Percentiles rank a stretch among this genome's conserved stretches.
Evolutionary conservation across 1,139 yeast species (phyloP).

Genomic region (Lodderomyces margitis): DNA sequence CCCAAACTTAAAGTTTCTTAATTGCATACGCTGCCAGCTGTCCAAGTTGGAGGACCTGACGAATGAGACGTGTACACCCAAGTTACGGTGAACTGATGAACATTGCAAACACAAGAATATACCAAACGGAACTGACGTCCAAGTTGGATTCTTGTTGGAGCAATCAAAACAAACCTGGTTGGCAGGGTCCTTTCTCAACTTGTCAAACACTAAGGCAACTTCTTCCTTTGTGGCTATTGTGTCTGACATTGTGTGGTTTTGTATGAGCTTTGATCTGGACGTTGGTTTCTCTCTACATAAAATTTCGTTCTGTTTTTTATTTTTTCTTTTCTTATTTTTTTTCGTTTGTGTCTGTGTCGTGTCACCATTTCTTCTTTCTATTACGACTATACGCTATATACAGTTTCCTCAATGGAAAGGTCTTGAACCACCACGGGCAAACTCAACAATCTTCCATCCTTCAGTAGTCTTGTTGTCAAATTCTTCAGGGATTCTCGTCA

Average conservation of each 20-base stretch:
- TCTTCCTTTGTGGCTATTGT: slow-evolving; percentile 63
- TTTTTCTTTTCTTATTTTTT: slow-evolving; percentile 1
- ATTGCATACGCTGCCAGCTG: slow-evolving; percentile 82
- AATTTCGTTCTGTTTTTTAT: too few relatives aligned
- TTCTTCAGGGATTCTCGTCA: slow-evolving; percentile 90
- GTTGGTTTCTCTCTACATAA: too few relatives aligned
- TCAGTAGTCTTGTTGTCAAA: slow-evolving; percentile 88
- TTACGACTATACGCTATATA: too few relatives aligned
- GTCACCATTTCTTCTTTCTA: neutral
- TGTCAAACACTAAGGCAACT: slow-evolving; percentile 55
- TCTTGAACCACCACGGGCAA: slow-evolving; percentile 92
- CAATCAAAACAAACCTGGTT: slow-evolving; percentile 79
- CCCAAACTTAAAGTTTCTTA: slow-evolving; percentile 88
- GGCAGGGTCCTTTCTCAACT: slow-evolving; percentile 63
- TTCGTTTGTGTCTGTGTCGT: neutral
- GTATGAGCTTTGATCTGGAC: too few relatives aligned
- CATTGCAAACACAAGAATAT: slow-evolving; percentile 49
- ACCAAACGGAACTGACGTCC: slow-evolving; percentile 53
- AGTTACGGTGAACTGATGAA: slow-evolving; percentile 48
- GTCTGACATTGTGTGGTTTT: slow-evolving; percentile 36
- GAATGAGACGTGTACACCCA: slow-evolving; percentile 50
- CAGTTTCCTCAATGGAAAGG: slow-evolving; percentile 60
- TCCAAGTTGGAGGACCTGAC: slow-evolving; percentile 92
- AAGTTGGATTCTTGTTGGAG: slow-evolving; percentile 49
- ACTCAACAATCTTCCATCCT: slow-evolving; percentile 96